Base-by-base conservation (phyloP, 768 basidiomycete species). In the Lentinula detonsa region DNA sequence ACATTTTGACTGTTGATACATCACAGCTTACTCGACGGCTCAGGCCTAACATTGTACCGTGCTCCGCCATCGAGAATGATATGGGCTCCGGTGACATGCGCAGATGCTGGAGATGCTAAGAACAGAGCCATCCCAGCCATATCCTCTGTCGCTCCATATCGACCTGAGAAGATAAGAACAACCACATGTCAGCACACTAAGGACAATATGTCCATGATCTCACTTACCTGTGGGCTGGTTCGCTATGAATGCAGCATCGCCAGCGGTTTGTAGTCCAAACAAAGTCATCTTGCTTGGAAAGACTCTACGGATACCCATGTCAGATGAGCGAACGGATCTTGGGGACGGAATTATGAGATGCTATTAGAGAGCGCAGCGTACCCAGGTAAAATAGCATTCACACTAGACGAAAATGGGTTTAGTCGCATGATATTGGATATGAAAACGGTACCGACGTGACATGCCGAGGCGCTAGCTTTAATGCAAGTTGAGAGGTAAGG, bases 281-380 rank as follows among this genome's bases (percentile, higher is more conserved):
- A 88, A 84, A 1, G 91, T 93, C 91, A 94, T 93, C 75, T 88
- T 91, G 50, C 87, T 88, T 0, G 89, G 90, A 75, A 90, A 94
- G 11, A 91, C 73, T 1, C 87, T 87, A 46, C 63, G 50, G 48
- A 23, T 33, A 1, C 3, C 15, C 43, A 59, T 43, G 11, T 16
- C 45, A 31, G 33, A 45, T 58, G n/a, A 56, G n/a, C 53, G 39
- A 65, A 21, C 11, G 33, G 13, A 39, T 52, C 28, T 53, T 9
- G 37, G 28, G 28, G 28, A 28, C 28, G 28, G 3, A 28, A 28
- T 28, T 28, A 28, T 28, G 28, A 34, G 18, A 54, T 42, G 34
- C 23, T 54, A 21, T 9, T 33, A 45, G 57, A 28, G 31, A 33
- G 57, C 43, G 55, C 28, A 56, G 15, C 33, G 53, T 69, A 90